These are phyloP conservation scores for Ceratobasidium theobromae DNA, from an alignment of 1,284 basidiomycete genomes.

Conservation along the genomic window DNA sequence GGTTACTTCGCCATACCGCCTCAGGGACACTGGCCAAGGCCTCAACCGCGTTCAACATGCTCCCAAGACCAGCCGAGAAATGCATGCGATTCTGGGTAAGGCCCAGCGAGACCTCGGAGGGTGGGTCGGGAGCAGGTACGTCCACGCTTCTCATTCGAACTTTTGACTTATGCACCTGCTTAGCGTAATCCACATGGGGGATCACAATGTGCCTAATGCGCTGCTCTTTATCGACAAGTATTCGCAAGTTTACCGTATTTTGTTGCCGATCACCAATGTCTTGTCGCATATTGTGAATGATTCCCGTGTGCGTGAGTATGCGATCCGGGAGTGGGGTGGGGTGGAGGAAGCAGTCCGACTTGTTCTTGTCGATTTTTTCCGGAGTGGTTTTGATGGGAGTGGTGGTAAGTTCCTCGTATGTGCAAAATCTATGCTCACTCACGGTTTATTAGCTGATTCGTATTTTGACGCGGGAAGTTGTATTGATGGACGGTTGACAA, in stretches of 20 bases:
- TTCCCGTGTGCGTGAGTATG: conserved; percentile 61
- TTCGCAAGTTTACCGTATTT: conserved; percentile 82
- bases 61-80: conserved; percentile 80
- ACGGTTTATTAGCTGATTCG: not conserved
- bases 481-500: conserved; percentile 51
- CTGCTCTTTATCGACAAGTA: conserved; percentile 85
- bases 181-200: conserved; percentile 42
- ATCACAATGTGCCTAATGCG: conserved; percentile 85
- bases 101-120: conserved; percentile 74
- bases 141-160: conserved; percentile 46
- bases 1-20: conserved; percentile 66
- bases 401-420: conserved; percentile 38
- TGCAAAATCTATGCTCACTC: not conserved
- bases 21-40: conserved; percentile 80
- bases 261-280: conserved; percentile 77
- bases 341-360: conserved; percentile 64
- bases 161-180: conserved; percentile 47
- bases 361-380: conserved; percentile 77
- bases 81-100: conserved; percentile 77
- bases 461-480: conserved; percentile 59
- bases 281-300: conserved; percentile 66
- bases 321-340: conserved; percentile 76
- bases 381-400: conserved; percentile 51
- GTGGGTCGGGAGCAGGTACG: conserved; percentile 68
- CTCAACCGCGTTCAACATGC: conserved; percentile 79